Evolutionary conservation across 176 grass and related monocot genomes (phyloP).

Genomic region (Rhynchospora tenuis): DNA sequence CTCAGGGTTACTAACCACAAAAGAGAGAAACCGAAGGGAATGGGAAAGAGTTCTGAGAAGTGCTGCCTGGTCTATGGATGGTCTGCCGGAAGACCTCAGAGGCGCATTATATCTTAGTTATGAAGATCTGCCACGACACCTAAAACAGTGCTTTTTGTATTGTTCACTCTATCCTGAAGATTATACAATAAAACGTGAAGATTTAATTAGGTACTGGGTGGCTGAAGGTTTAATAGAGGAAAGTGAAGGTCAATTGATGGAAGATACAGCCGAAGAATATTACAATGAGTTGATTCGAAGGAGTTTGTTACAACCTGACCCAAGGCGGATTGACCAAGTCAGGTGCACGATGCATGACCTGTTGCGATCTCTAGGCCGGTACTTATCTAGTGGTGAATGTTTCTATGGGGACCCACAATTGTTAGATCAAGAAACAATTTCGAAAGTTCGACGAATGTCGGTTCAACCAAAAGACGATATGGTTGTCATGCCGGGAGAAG

Average conservation of each 20-base stretch:
- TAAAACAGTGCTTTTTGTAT: slow-evolving; percentile 29
- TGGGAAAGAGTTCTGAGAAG: slow-evolving; percentile 15
- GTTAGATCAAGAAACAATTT: neutral
- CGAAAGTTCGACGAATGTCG: neutral
- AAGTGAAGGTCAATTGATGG: neutral
- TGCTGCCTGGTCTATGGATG: slow-evolving; percentile 6
- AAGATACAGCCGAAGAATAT: slow-evolving; percentile 27
- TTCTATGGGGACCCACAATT: neutral
- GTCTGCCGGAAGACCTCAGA: slow-evolving; percentile 10
- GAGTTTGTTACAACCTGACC: slow-evolving; percentile 19
- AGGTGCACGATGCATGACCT: slow-evolving; percentile 15
- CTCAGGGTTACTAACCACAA: slow-evolving; percentile 6
- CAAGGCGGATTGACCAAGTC: neutral
- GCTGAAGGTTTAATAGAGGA: slow-evolving; percentile 28
- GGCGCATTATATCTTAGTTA: slow-evolving; percentile 28
- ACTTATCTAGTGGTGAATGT: slow-evolving; percentile 12
- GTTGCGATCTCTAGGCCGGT: slow-evolving; percentile 1
- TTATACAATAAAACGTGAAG: neutral
- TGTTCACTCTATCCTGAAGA: slow-evolving; percentile 28
- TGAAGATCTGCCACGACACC: slow-evolving; percentile 14
- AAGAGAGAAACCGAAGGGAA: neutral
- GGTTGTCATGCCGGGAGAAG: neutral
- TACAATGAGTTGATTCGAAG: slow-evolving; percentile 13
- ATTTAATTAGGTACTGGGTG: neutral
- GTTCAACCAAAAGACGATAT: neutral